Base-by-base conservation (phyloP, 805 yeast species). In the Saccharomycopsis fibuligera region DNA sequence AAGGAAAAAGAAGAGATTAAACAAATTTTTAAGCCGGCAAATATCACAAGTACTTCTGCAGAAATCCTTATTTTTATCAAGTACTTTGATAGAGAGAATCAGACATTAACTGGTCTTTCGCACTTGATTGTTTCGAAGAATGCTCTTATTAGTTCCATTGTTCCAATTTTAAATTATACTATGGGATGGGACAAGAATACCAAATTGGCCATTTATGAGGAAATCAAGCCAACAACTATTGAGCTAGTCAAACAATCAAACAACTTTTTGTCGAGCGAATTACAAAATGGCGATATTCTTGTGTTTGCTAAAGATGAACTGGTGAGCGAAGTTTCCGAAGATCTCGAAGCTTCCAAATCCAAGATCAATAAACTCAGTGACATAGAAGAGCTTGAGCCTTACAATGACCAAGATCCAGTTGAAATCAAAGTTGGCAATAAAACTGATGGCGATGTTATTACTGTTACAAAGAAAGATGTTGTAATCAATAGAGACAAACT, bases 241-340 rank as follows among this genome's bases (percentile, higher is more conserved):
- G 79, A 78, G 22, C 58, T 58, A 1, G 43, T 81, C 36, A 72
- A 64, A 40, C 58, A 61, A 6, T 50, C 55, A n/a, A 56, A 57
- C 30, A 68, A 79, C 1, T 76, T 77, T 58, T 76, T 73, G 54
- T 73, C 76, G 50, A 66, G 73, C 35, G 93, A 86, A 56, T 60
- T 85, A 17, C 69, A 72, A 4, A 75, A 73, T 49, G 95, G 95
- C 57, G 95, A 86, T 59, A 82, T 86, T 41, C 29, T 52, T 12
- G 53, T 49, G 14, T 60, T 86, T 24, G 64, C 69, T 41, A 57
- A 63, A 46, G 56, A 63, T 5, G 57, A 59, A 23, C 55, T 59
- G n/a, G n/a, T n/a, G n/a, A 3, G 49, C 48, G 2, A 46, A 55
- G 40, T 50, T 36, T 22, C 44, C n/a, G n/a, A 47, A 9, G 54